phyloP scores from a whole-genome alignment of 2,329 filamentous ascomycete genomes.

The Fusarium tuaranense region DNA sequence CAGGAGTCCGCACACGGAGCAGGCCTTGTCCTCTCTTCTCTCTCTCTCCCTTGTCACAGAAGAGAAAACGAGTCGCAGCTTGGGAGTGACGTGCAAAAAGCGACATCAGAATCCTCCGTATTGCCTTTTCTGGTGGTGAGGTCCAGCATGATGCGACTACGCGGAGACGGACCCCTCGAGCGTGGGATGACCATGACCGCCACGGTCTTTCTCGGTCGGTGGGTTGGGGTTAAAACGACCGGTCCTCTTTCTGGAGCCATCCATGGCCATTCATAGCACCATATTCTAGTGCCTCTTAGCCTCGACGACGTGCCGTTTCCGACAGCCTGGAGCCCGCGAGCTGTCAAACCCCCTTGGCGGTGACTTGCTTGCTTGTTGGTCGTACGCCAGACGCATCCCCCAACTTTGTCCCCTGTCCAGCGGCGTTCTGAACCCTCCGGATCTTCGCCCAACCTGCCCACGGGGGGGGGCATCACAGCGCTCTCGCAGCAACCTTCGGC shows the following conservation, averaged over 20 bases:
- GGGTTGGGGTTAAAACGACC: slow-evolving; percentile 32
- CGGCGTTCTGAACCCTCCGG: background rate
- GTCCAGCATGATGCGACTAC: slow-evolving; percentile 30
- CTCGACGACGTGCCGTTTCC: slow-evolving; percentile 37
- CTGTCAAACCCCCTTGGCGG: slow-evolving; percentile 16
- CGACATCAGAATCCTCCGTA: background rate
- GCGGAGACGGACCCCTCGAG: slow-evolving; percentile 25
- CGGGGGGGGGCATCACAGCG: background rate
- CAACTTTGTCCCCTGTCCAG: background rate
- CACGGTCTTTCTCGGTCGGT: slow-evolving; percentile 17
- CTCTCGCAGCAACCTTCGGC: background rate
- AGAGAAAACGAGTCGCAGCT: slow-evolving; percentile 11
- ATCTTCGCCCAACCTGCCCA: slow-evolving; percentile 8
- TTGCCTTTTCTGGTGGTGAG: slow-evolving; percentile 2
- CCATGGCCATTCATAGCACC: slow-evolving; percentile 17
- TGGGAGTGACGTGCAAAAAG: slow-evolving; percentile 34
- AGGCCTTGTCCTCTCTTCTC: slow-evolving; percentile 28
- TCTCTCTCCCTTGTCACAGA: slow-evolving; percentile 3
- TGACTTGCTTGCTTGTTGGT: background rate
- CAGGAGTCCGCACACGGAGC: slow-evolving; percentile 6
- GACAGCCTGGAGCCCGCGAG: slow-evolving; percentile 21
- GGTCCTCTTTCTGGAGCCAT: slow-evolving; percentile 26
- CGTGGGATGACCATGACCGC: slow-evolving; percentile 33
- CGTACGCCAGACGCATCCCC: background rate
- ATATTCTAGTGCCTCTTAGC: slow-evolving; percentile 35